phyloP scores from a whole-genome alignment of 345 rosid species.

The Crucihimalaya himalaica region DNA sequence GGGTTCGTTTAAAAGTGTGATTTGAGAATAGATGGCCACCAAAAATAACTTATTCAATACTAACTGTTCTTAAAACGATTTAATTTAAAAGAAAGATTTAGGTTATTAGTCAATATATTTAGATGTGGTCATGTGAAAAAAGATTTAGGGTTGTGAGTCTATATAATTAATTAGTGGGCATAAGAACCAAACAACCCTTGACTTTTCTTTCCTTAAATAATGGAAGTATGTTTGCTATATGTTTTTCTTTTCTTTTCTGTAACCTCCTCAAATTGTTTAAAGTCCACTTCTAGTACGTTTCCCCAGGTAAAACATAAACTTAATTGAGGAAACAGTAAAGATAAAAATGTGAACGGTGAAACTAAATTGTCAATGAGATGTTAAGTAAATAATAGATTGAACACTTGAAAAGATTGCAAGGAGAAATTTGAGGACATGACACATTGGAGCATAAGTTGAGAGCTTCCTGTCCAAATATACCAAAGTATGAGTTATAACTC shows the following conservation, averaged over 20 bases:
- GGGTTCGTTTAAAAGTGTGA: conserved; percentile 26
- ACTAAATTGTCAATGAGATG: not conserved
- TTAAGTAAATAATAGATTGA: not conserved
- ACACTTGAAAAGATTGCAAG: not conserved
- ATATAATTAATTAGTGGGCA: conserved; percentile 1
- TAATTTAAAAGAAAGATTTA: not conserved
- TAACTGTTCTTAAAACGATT: not conserved
- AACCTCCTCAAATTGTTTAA: not conserved
- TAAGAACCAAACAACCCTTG: conserved; percentile 35
- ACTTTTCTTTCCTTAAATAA: conserved; percentile 12
- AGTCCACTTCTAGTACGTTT: not conserved
- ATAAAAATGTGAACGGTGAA: not conserved
- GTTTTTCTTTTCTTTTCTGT: not conserved
- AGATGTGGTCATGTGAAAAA: conserved; percentile 7
- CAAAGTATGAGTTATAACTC: conserved; percentile 22
- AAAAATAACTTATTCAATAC: conserved; percentile 26
- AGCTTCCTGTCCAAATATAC: conserved; percentile 4
- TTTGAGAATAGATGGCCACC: conserved; percentile 30
- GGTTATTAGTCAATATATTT: not conserved
- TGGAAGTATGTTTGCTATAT: not conserved
- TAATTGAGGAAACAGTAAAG: not conserved
- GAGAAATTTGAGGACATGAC: conserved; percentile 18
- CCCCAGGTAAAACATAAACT: not conserved
- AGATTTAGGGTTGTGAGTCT: not conserved
- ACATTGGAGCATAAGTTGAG: not conserved